Conservation (phyloP, 768 basidiomycete species). For the Fomitopsis pulvina region DNA sequence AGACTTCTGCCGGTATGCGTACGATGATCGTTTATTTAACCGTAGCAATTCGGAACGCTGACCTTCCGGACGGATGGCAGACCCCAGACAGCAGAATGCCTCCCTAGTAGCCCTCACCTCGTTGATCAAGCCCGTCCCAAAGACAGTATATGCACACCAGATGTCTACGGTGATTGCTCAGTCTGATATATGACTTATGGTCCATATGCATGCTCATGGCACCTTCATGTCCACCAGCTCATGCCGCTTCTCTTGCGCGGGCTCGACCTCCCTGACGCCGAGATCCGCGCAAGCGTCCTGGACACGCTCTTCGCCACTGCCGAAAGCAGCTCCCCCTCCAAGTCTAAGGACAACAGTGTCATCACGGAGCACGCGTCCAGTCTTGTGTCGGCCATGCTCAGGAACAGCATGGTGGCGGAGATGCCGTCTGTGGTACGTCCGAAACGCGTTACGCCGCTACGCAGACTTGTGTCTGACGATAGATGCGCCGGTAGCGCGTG, state of each 20-base stretch:
- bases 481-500: constrained; percentile 46
- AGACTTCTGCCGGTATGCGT: constrained; percentile 47
- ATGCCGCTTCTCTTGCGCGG: constrained; percentile 85
- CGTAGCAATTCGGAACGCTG: background rate
- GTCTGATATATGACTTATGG: background rate
- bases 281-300: constrained; percentile 75
- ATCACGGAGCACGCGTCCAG: constrained; percentile 67
- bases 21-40: constrained; percentile 20
- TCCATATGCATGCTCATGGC: background rate
- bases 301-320: constrained; percentile 70
- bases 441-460: background rate
- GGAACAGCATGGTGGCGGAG: constrained; percentile 43
- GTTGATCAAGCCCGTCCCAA: constrained; percentile 74
- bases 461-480: no score
- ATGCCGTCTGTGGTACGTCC: constrained; percentile 50
- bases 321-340: constrained; percentile 43
- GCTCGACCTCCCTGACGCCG: constrained; percentile 67
- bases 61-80: constrained; percentile 29
- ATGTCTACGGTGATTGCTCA: constrained; percentile 46
- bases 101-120: constrained; percentile 81
- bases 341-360: constrained; percentile 25
- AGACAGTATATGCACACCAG: constrained; percentile 62
- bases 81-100: constrained; percentile 48
- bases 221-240: constrained; percentile 43
- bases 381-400: constrained; percentile 67